Evolutionary conservation across 2,329 filamentous ascomycete species (phyloP).

Genomic region (Calonectria ilicicola): DNA sequence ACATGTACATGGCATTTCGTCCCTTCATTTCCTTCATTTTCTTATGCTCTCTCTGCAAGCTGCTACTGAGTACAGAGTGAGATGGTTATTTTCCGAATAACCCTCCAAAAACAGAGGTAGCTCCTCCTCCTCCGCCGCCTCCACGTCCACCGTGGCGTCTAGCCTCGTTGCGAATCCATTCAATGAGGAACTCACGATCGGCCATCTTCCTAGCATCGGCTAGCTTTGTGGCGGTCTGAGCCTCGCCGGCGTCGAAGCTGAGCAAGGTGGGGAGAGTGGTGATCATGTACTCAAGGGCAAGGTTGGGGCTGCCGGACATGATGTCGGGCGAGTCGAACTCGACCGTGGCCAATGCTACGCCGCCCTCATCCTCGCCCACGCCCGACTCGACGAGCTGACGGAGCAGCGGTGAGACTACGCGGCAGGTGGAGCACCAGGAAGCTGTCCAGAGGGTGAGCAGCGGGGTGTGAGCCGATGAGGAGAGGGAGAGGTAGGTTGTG

Average conservation of each 20-base stretch:
- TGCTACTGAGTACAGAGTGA: neutral
- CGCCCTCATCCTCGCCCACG: constrained; percentile 67
- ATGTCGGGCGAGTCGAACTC: constrained; percentile 70
- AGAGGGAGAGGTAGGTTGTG: constrained; percentile 66
- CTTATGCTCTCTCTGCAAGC: neutral
- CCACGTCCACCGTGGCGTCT: constrained; percentile 57
- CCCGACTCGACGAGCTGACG: constrained; percentile 61
- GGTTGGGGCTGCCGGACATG: constrained; percentile 54
- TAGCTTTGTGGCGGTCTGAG: constrained; percentile 61
- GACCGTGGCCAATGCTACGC: constrained; percentile 65
- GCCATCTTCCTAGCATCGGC: constrained; percentile 61
- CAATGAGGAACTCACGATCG: constrained; percentile 62
- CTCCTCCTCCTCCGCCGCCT: constrained; percentile 53
- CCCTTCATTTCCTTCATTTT: neutral
- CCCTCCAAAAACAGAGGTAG: constrained; percentile 50
- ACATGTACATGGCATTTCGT: neutral
- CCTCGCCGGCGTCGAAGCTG: constrained; percentile 67
- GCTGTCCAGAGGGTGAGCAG: constrained; percentile 73
- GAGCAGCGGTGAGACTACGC: constrained; percentile 61
- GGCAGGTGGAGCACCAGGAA: constrained; percentile 68
- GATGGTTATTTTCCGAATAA: constrained; percentile 52
- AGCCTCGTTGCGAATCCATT: constrained; percentile 67
- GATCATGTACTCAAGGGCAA: constrained; percentile 69
- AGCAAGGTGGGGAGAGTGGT: constrained; percentile 68
- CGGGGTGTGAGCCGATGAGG: constrained; percentile 64